Conservation (phyloP, 768 basidiomycete species). For the Imleria badia region DNA sequence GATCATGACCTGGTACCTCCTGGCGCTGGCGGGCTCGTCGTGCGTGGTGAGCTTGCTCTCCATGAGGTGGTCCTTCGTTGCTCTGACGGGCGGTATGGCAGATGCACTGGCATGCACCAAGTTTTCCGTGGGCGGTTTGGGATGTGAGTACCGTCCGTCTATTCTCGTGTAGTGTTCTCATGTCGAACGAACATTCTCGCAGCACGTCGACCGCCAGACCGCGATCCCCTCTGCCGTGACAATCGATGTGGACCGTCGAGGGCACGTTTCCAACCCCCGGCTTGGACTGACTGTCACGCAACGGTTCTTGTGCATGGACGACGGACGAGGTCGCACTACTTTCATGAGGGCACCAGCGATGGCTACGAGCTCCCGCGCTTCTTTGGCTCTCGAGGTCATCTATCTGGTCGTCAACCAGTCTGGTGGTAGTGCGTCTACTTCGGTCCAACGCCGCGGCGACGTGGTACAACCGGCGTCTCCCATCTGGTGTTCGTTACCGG, state of each 20-base stretch:
- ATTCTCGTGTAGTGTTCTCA: background rate
- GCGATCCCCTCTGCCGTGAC: background rate
- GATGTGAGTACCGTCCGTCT: background rate
- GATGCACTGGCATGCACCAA: background rate
- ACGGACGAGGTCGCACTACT: background rate
- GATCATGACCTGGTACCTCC: background rate
- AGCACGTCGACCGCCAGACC: background rate
- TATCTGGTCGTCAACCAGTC: background rate
- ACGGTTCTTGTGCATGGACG: background rate
- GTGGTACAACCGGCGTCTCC: background rate
- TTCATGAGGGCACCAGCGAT: background rate
- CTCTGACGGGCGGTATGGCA: background rate
- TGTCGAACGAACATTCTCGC: background rate
- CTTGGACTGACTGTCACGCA: background rate
- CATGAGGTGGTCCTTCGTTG: background rate
- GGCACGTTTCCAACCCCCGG: background rate
- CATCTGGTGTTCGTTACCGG: background rate
- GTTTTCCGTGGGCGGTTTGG: background rate
- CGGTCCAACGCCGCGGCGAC: no score
- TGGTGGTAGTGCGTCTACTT: background rate
- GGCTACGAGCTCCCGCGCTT: background rate
- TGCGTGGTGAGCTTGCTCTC: background rate
- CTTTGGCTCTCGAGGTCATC: background rate
- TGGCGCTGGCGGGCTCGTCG: background rate
- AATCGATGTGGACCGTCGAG: background rate